Conservation (phyloP, 139 green algal genomes). For the Mesotaenium endlicherianum region DNA sequence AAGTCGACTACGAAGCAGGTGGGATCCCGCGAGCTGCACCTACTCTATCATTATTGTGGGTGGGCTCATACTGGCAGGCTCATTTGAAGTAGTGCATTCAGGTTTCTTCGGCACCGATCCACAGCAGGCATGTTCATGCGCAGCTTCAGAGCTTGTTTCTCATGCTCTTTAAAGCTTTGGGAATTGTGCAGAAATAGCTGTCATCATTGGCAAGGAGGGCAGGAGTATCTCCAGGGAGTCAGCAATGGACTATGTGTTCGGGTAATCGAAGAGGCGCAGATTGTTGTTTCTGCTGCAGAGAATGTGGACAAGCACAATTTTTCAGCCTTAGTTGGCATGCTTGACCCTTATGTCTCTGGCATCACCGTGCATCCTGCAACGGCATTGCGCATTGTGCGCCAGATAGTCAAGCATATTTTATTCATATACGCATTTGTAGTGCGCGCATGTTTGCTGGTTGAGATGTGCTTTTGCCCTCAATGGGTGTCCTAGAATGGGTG, state of each 20-base stretch:
- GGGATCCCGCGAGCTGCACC: background rate
- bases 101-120: background rate
- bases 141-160: background rate
- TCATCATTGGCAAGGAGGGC: constrained; percentile 49
- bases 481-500: background rate
- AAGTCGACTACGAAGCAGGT: constrained; percentile 55
- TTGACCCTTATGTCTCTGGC: no score
- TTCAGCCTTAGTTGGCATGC: no score
- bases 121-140: background rate
- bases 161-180: background rate
- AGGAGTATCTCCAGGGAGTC: constrained; percentile 18
- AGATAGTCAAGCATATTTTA: background rate
- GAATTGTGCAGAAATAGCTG: constrained; percentile 48
- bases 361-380: background rate
- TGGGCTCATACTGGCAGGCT: background rate
- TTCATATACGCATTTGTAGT: background rate
- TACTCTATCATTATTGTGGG: no score
- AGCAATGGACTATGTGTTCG: constrained; percentile 52
- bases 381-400: background rate
- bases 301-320: background rate
- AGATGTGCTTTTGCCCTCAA: background rate
- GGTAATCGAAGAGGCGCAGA: no score
- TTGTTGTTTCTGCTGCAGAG: background rate
- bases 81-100: background rate
- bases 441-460: background rate